Base-by-base conservation (phyloP, 2,329 filamentous ascomycete species). In the Fonsecaea nubica region DNA sequence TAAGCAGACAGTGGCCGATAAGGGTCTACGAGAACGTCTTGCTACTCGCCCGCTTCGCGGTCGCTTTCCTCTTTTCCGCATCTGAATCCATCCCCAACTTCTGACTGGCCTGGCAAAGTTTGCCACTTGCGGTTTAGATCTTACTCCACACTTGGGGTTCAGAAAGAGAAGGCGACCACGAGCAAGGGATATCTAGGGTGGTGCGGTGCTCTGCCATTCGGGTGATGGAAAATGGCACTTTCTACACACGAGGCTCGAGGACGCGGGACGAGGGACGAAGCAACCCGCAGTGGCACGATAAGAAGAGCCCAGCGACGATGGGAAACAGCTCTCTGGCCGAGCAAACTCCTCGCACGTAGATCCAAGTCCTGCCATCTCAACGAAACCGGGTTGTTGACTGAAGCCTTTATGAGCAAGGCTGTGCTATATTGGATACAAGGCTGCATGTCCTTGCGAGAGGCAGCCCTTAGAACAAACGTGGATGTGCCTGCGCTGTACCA, bases 41-140 rank as follows among this genome's bases (percentile, higher is more conserved):
- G 59, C 58, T 45, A 66, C 45, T 67, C 60, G 64, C 57, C 42
- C 12, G 54, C n/a, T 30, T 69, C 67, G 67, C 63, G 67, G 67
- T 69, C 48, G 64, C 61, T 60, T 69, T 66, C 67, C 64, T 67
- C 67, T 58, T 69, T 61, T 40, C 54, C 58, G 58, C 57, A 54
- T 52, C 13, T 15, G 21, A 30, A 45, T 62, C 67, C 58, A 52
- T 52, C 1, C 1, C n/a, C 18, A 9, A 13, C 42, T 35, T 61
- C 45, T 61, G 13, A 61, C 48, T 61, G 58, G 36, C 40, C 58
- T 59, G 68, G 63, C 62, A 62, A 62, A 52, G 18, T 65, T 68
- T 56, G 32, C 68, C 60, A 40, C 12, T 70, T 66, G 15, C 6
- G 65, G 68, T 63, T 59, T 69, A 69, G 68, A 50, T 40, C 32